Evolutionary conservation across 2,329 filamentous ascomycete genomes (phyloP), one percentile per base, ranked within the genome.

Genomic region (Clarireedia sp.): DNA sequence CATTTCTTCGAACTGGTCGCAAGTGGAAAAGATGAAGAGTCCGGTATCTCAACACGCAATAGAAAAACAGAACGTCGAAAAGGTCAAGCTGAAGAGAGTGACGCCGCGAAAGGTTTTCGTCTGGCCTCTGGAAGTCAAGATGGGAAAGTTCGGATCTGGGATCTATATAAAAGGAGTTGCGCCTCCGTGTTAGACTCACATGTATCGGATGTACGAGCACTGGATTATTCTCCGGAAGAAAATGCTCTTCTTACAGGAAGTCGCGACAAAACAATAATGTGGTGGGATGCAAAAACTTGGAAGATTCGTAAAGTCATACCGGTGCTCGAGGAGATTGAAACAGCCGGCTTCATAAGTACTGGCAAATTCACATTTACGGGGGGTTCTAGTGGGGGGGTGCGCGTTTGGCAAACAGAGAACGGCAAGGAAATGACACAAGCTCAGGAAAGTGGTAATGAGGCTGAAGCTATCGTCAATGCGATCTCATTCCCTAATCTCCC

Each of bases 101-200:
- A 71, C 4, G 75, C 67, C 61, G 79, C 66, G 61, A 77, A 71
- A 72, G 78, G 83, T 26, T 95, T 95, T 69, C 79, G 90, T 47
- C 78, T 99, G 16, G 91, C 90, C 5, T 95, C 90, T 36, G 94
- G 92, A 60, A 90, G 88, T 59, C 95, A 99, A 70, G 92, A 97
- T 69, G 94, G 94, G 33, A 95, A 92, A 67, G 81, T 99, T 52
- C 80, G 89, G 19, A 81, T 99, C 21, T 99, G 91, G 89, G 89
- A 97, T 72, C 73, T 99, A 56, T 84, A 91, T 71, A 95, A 89
- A 73, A 82, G 89, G 55, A 88, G 81, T 60, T 85, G 85, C 57
- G 77, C 89, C 21, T 87, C 89, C 19, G 76, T 96, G 17, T 76
- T 96, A 33, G 90, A 97, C 58, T 94, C 90, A 0, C 95, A 99